Base-by-base conservation (phyloP, 2,329 filamentous ascomycete species). In the Aspergillus bombycis region DNA sequence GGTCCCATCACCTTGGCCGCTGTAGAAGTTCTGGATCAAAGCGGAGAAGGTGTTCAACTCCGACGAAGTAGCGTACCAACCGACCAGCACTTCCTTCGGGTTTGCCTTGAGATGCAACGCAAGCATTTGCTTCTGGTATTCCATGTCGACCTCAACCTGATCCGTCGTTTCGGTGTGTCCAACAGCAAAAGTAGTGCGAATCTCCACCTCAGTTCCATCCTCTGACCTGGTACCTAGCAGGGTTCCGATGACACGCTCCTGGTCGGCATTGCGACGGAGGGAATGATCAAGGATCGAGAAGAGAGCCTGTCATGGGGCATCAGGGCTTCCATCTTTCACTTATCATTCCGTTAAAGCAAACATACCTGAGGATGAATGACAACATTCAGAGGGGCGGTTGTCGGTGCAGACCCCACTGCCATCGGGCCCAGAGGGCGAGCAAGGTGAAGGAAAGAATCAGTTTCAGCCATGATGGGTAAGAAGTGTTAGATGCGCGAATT, bases 51-150 rank as follows among this genome's bases (percentile, higher is more conserved):
- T 96, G 88, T 99, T 98, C 76, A 99, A 88, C 82, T 98, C 94
- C 79, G 92, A 90, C 76, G 91, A 94, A 57, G 95, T 99, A 68
- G 95, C 96, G 83, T 99, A 99, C 95, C 95, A 99, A 75, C 95
- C 95, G 66, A 99, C 91, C 63, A 99, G 88, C 60, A 93, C 89
- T 82, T 99, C 95, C 81, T 93, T 92, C 57, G 95, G 95, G 80
- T 93, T 91, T 62, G 94, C 94, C 82, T 94, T 94, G 71, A 98
- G 89, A 79, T 97, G 94, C 72, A 99, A 85, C 64, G 92, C 91
- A 63, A 98, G 89, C 95, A 99, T 99, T 81, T 94, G 94, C 88
- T 98, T 98, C 84, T 99, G 95, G 82, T 98, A 99, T 82, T 99
- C 95, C 86, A 99, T 96, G 79, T 99, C 95, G 68, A 99, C 95